These are phyloP conservation scores for Przewalskia tangutica DNA, from an alignment of 257 asterid species.

Conservation along the genomic window DNA sequence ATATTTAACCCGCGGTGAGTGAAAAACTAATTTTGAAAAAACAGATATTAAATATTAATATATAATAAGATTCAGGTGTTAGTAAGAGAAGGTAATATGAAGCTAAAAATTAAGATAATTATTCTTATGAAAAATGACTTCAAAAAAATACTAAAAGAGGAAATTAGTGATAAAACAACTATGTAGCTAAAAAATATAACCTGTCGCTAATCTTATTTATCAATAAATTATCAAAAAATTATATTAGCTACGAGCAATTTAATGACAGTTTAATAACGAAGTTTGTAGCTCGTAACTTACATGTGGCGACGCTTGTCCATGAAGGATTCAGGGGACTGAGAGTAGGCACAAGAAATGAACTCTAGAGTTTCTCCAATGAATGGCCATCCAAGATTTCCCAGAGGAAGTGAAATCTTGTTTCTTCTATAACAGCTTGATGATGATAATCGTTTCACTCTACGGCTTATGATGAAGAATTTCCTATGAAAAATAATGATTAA, in stretches of 20 bases:
- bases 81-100: not conserved
- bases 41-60: not conserved
- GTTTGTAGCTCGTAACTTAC: conserved; percentile 27
- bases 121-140: not conserved
- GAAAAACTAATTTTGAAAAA: not conserved
- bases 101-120: not conserved
- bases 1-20: not conserved
- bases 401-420: conserved; percentile 29
- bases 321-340: conserved; percentile 67
- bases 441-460: not conserved
- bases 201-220: not conserved
- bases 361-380: conserved; percentile 78
- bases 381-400: conserved; percentile 81
- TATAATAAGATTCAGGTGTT: not conserved
- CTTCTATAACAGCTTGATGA: not conserved
- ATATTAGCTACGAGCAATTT: not conserved
- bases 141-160: not conserved
- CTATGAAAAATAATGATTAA: conserved; percentile 18
- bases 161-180: not conserved
- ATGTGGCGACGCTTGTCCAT: conserved; percentile 54
- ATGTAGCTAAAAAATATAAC: not conserved
- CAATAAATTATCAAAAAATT: not conserved
- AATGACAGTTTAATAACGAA: not conserved
- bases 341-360: conserved; percentile 70
- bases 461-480: conserved; percentile 8